phyloP scores from a whole-genome alignment of 805 yeast genomes.

The Cyberlindnera mycetangii region DNA sequence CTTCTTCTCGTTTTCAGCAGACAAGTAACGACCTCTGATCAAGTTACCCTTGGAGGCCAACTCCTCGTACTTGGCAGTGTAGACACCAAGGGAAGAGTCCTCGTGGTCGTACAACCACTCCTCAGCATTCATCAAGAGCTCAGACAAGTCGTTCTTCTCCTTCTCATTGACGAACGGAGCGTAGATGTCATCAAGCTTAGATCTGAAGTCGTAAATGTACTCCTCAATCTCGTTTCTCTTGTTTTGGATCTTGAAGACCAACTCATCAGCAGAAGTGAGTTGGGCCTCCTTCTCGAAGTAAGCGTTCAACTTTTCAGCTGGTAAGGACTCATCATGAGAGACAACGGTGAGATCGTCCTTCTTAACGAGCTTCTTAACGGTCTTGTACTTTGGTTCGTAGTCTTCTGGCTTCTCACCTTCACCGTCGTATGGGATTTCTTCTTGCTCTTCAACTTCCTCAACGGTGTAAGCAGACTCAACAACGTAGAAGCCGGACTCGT shows the following conservation, averaged over 20 bases:
- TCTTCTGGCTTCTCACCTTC: constrained; percentile 76
- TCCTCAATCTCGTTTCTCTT: constrained; percentile 98
- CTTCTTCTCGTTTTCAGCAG: constrained; percentile 93
- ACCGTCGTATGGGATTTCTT: constrained; percentile 69
- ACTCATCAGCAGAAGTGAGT: constrained; percentile 86
- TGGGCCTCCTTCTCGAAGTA: constrained; percentile 80
- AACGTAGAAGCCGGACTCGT: constrained; percentile 92
- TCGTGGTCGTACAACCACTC: constrained; percentile 99
- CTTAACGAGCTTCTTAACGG: constrained; percentile 91
- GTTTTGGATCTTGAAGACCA: constrained; percentile 98
- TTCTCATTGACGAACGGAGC: constrained; percentile 84
- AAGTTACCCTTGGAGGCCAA: constrained; percentile 92
- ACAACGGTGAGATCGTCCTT: constrained; percentile 70
- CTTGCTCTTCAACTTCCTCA: constrained; percentile 87
- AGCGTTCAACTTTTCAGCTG: constrained; percentile 51
- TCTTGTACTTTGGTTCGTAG: constrained; percentile 81
- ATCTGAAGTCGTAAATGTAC: constrained; percentile 96
- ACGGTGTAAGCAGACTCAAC: constrained; percentile 94
- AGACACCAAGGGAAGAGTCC: constrained; percentile 93
- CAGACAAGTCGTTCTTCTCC: constrained; percentile 79
- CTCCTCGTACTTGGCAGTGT: constrained; percentile 97
- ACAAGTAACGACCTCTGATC: constrained; percentile 90
- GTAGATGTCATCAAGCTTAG: constrained; percentile 91
- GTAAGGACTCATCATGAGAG: constrained; percentile 59
- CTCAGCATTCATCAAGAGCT: constrained; percentile 79